Conservation (phyloP, 1,284 basidiomycete genomes). For the Boletus sp. region DNA sequence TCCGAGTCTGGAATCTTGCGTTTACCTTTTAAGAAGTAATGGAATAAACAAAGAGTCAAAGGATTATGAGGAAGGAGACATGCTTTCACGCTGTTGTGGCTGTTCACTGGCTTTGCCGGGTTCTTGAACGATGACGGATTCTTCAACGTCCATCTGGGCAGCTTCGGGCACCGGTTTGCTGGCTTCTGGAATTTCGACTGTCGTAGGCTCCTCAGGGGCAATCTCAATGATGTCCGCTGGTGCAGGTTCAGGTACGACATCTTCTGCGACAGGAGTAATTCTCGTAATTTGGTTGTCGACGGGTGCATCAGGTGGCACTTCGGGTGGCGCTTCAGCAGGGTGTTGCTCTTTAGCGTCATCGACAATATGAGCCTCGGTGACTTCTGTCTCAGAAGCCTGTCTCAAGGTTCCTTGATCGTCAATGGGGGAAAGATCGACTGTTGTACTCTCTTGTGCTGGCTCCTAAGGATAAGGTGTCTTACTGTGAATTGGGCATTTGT, state of each 20-base stretch:
- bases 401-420: constrained; percentile 1
- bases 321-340: neutral
- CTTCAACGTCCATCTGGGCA: constrained; percentile 20
- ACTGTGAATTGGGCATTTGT: neutral
- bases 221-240: constrained; percentile 11
- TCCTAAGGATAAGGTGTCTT: constrained; percentile 11
- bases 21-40: constrained; percentile 46
- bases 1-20: constrained; percentile 61
- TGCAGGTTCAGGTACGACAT: constrained; percentile 4
- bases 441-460: constrained; percentile 6
- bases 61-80: neutral
- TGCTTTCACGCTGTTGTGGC: constrained; percentile 24
- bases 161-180: constrained; percentile 3
- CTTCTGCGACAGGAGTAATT: constrained; percentile 16
- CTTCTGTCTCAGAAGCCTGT: constrained; percentile 9
- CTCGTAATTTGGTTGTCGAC: constrained; percentile 10
- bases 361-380: neutral
- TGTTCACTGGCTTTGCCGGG: constrained; percentile 5
- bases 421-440: constrained; percentile 2
- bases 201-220: constrained; percentile 10
- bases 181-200: constrained; percentile 12
- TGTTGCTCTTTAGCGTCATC: constrained; percentile 10
- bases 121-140: constrained; percentile 15
- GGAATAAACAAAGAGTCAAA: neutral
- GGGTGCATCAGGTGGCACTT: neutral